Evolutionary conservation across 2,329 filamentous ascomycete species (phyloP).

Genomic region (Microdochium paspali): DNA sequence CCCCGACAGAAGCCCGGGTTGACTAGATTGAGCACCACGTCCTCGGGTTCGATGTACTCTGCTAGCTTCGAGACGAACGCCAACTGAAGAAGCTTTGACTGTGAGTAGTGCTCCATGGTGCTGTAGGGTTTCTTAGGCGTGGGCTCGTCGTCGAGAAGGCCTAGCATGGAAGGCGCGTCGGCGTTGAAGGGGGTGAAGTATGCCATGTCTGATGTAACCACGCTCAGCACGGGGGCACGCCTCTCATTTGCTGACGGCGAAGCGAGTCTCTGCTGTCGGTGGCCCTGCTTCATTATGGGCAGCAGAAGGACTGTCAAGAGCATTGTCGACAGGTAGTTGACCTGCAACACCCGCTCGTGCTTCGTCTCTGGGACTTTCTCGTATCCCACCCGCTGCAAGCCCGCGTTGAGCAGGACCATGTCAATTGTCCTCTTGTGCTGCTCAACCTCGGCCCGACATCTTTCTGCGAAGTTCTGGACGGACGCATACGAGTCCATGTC

Average conservation of each 20-base stretch:
- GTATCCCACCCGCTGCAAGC: slow-evolving; percentile 6
- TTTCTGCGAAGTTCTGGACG: slow-evolving; percentile 20
- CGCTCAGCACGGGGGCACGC: slow-evolving; percentile 3
- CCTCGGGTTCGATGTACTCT: slow-evolving; percentile 6
- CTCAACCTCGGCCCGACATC: slow-evolving; percentile 3
- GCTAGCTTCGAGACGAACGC: slow-evolving; percentile 11
- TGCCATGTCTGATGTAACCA: slow-evolving; percentile 6
- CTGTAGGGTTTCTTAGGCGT: background rate
- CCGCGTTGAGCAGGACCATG: slow-evolving; percentile 16
- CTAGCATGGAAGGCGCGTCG: background rate
- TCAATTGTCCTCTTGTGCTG: slow-evolving; percentile 13
- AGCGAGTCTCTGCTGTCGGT: background rate
- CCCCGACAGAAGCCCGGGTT: slow-evolving; percentile 10
- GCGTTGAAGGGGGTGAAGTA: slow-evolving; percentile 1
- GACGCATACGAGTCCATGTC: slow-evolving; percentile 27
- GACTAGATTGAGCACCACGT: slow-evolving; percentile 11
- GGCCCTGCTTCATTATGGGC: slow-evolving; percentile 5
- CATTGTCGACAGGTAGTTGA: slow-evolving; percentile 11
- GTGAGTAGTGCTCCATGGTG: slow-evolving; percentile 1
- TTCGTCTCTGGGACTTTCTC: slow-evolving; percentile 2
- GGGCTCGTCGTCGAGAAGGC: background rate
- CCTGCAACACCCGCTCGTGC: slow-evolving; percentile 9
- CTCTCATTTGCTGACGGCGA: background rate
- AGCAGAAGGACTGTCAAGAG: slow-evolving; percentile 8
- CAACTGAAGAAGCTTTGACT: slow-evolving; percentile 1